Percentiles rank a stretch among this genome's conserved stretches.
These are phyloP conservation scores for Fusarium cyanostomum DNA, from an alignment of 2,329 filamentous ascomycete genomes.

Conservation along the genomic window DNA sequence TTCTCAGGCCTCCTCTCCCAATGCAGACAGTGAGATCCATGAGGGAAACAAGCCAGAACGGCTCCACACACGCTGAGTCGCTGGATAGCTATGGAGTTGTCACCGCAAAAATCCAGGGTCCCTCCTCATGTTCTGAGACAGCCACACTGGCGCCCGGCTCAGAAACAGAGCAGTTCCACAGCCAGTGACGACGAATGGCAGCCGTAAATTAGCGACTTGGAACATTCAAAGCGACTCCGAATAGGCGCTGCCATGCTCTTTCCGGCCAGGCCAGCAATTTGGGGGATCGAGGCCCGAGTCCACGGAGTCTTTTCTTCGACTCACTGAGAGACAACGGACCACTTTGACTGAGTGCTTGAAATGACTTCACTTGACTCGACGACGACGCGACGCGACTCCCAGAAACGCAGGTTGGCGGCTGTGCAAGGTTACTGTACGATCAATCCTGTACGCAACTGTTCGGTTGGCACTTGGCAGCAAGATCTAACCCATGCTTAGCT, in stretches of 20 bases:
- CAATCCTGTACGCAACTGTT: conserved; percentile 23
- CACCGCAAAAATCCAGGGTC: conserved; percentile 34
- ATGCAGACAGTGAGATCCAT: conserved; percentile 9
- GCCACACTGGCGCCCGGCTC: conserved; percentile 32
- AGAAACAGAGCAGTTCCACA: conserved; percentile 39
- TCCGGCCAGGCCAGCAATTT: conserved; percentile 2
- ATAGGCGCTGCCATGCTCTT: conserved; percentile 11
- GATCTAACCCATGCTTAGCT: conserved; percentile 36
- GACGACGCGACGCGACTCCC: conserved; percentile 18
- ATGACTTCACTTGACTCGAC: conserved; percentile 8
- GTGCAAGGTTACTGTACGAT: conserved; percentile 33
- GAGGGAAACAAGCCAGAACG: conserved; percentile 20
- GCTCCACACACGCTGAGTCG: conserved; percentile 21
- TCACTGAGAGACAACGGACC: conserved; percentile 19
- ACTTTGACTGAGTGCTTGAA: conserved; percentile 11
- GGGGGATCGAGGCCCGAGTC: conserved; percentile 15
- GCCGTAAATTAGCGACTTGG: conserved; percentile 24
- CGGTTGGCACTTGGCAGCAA: conserved; percentile 38
- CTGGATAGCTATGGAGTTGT: conserved; percentile 9
- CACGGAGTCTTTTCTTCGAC: conserved; percentile 7
- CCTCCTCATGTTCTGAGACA: conserved; percentile 40
- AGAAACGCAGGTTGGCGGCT: conserved; percentile 27
- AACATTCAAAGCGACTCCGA: conserved; percentile 16
- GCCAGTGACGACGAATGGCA: conserved; percentile 27
- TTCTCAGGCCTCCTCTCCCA: conserved; percentile 14